Percentiles rank a stretch among this genome's conserved stretches.
phyloP scores from a whole-genome alignment of 495 filamentous ascomycete genomes.

The Pseudomonodictys pantanalensis region DNA sequence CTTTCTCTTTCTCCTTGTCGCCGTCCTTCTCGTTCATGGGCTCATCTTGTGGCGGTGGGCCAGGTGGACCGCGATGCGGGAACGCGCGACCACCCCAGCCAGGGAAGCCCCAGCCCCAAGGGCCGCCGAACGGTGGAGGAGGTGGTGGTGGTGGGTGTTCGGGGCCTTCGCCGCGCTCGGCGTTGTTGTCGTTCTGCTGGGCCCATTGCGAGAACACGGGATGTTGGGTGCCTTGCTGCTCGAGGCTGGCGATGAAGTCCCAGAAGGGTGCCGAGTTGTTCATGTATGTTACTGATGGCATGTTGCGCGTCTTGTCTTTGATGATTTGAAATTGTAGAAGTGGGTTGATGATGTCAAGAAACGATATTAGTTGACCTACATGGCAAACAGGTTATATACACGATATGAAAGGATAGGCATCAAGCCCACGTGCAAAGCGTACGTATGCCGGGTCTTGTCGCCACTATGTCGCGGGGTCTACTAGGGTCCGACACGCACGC shows the following conservation, averaged over 20 bases:
- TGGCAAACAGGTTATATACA: not conserved
- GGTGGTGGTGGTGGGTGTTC: not conserved
- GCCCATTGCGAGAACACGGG: constrained; percentile 33
- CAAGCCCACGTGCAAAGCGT: not conserved
- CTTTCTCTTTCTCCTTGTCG: constrained; percentile 4
- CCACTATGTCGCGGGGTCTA: not conserved
- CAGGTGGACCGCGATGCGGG: constrained; percentile 16
- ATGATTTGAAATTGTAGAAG: not conserved
- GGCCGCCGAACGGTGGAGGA: constrained; percentile 7
- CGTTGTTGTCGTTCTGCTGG: constrained; percentile 17
- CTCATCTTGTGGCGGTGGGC: not conserved
- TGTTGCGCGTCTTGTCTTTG: constrained; percentile 22
- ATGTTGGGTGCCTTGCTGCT: constrained; percentile 40
- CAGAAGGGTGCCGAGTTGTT: constrained; percentile 48
- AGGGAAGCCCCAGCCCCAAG: constrained; percentile 23
- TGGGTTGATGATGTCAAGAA: not conserved
- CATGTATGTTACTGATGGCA: constrained; percentile 45
- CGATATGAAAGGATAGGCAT: not conserved
- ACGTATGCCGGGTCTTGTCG: not conserved
- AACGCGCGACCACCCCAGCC: constrained; percentile 24
- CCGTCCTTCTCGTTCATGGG: not conserved
- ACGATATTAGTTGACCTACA: not conserved
- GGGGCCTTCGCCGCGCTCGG: constrained; percentile 10
- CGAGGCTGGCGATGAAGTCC: constrained; percentile 46
- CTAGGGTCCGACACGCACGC: not conserved